Evolutionary conservation across 371 early-diverging fungal species (phyloP).

Genomic region (Mortierella sp.): DNA sequence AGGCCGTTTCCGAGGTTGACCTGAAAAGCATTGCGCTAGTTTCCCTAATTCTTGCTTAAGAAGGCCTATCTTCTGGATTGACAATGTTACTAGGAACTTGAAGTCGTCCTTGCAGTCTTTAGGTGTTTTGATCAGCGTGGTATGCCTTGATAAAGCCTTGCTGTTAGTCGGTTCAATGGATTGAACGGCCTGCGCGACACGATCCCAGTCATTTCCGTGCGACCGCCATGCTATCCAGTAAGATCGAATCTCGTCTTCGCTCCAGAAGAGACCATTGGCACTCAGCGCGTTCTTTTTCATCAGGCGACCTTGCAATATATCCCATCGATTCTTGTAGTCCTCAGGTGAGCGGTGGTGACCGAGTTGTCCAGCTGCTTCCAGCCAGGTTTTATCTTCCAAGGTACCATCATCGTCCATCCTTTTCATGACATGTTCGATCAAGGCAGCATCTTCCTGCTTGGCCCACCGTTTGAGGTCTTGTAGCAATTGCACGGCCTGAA

Average conservation of each 20-base stretch:
- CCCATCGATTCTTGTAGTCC: constrained; percentile 6
- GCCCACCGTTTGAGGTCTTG: no score
- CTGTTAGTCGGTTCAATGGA: background rate
- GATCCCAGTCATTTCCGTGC: constrained; percentile 11
- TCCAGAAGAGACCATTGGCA: constrained; percentile 4
- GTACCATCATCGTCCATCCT: background rate
- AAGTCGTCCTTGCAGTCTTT: constrained; percentile 10
- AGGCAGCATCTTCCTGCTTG: no score
- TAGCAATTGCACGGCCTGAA: no score
- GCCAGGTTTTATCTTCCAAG: background rate
- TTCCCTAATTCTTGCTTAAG: background rate
- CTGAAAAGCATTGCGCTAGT: background rate
- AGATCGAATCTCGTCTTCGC: constrained; percentile 4
- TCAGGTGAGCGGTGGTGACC: background rate
- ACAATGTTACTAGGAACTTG: constrained; percentile 3
- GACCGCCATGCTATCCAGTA: constrained; percentile 13
- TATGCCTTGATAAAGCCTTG: no score
- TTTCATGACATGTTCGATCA: background rate
- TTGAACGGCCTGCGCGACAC: constrained; percentile 5
- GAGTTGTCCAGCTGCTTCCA: background rate
- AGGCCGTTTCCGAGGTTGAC: constrained; percentile 1
- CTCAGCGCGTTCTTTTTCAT: background rate
- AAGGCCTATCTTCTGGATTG: background rate
- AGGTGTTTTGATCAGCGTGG: background rate
- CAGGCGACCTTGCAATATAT: background rate